Percentiles rank a stretch among this genome's conserved stretches.
Evolutionary conservation across 148 eudicot genomes (phyloP).

Genomic region (Rhododendron henanense): DNA sequence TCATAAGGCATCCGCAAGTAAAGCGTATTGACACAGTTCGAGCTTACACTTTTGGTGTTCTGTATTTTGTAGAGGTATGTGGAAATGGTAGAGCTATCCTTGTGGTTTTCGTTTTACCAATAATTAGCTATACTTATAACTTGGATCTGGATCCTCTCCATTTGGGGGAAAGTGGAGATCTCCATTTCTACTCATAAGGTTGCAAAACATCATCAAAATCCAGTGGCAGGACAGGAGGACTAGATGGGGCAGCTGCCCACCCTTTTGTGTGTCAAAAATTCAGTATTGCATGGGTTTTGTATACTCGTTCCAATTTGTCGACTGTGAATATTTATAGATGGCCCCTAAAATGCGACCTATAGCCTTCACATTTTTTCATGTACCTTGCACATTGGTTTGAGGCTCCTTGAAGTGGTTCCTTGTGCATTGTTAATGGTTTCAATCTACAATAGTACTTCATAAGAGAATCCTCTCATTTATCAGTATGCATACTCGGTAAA

Average conservation of each 20-base stretch:
- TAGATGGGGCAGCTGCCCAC: not conserved
- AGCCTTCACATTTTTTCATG: no score
- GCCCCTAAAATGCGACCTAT: not conserved
- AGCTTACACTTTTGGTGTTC: slow-evolving; percentile 88
- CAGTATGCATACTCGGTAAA: not conserved
- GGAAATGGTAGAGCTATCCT: not conserved
- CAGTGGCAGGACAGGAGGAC: not conserved
- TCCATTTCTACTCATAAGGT: not conserved
- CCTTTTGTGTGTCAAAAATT: not conserved
- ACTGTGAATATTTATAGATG: not conserved
- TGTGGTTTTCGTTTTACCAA: not conserved
- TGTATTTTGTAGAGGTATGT: slow-evolving; percentile 91
- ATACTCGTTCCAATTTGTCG: not conserved
- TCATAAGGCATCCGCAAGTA: slow-evolving; percentile 62
- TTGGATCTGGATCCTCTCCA: not conserved
- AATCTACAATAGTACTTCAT: no score
- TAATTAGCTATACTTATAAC: not conserved
- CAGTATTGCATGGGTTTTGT: not conserved
- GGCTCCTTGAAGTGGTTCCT: no score
- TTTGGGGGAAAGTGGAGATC: not conserved
- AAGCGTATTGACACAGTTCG: slow-evolving; percentile 90
- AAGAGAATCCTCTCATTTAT: no score
- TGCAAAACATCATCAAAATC: not conserved
- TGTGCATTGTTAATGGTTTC: no score
- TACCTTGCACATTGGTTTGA: no score